Base-by-base conservation (phyloP, 2,329 filamentous ascomycete genomes). In the Emydomyces testavorans region DNA sequence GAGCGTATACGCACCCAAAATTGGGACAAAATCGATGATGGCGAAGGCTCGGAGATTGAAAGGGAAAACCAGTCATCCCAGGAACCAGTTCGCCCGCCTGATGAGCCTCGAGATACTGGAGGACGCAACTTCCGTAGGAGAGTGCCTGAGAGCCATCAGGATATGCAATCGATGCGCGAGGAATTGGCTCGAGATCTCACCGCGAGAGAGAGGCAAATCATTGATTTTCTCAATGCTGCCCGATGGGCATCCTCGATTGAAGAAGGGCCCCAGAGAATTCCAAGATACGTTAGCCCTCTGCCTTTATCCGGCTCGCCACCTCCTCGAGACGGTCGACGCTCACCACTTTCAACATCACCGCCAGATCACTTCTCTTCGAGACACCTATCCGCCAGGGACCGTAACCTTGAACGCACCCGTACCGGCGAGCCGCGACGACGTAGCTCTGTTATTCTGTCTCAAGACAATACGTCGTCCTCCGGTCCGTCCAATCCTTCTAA, bases 181-280 rank as follows among this genome's bases (percentile, higher is more conserved):
- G 62, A 56, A 40, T 48, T 47, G 35, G 57, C 65, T 28, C 61
- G 65, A 37, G 63, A 65, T 47, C 61, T 69, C 40, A 65, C 62
- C 2, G 64, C 68, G 46, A 61, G 65, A 42, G 68, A 70, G 54
- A 62, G 67, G 46, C 57, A 66, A 48, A 66, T 70, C 28, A 61
- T 70, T 50, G 65, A 70, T 39, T 67, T 67, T 46, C 52, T 70
- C 51, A 67, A 68, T 50, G 62, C 64, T 18, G 63, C 65, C 34
- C 62, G 66, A 34, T 68, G 62, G 62, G 61, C 63, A 6, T 61
- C 64, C 26, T 45, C 52, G 16, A 52, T 49, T 47, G 52, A 55
- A 44, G 53, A 53, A 42, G 52, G 52, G 1, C 37, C 31, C 11
- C 40, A 41, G 31, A 16, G 65, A 62, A 57, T 59, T 32, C 55